Conservation (phyloP, 202 grass and related monocot species). For the Setaria italica region DNA sequence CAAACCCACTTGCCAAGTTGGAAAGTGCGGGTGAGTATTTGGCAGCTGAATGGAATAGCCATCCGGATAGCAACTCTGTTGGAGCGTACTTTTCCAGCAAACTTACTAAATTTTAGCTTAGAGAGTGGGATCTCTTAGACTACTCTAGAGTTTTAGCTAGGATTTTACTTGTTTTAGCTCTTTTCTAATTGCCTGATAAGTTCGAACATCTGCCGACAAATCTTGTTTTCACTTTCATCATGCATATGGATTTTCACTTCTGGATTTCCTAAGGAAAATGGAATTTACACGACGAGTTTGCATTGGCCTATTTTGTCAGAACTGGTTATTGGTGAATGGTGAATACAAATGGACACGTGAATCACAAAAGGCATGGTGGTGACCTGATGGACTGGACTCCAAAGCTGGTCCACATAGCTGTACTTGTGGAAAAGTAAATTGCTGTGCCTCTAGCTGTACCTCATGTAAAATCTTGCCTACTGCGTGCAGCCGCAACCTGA, state of each 20-base stretch:
- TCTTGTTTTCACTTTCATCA: neutral
- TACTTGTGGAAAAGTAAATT: neutral
- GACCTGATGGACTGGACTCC: neutral
- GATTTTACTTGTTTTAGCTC: neutral
- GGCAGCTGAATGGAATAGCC: too few species aligned
- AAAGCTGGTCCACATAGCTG: neutral
- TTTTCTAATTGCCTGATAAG: neutral
- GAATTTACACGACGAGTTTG: neutral
- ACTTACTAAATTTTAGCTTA: too few species aligned
- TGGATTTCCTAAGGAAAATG: neutral
- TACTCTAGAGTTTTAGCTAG: neutral
- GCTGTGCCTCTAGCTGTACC: neutral
- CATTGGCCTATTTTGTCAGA: neutral
- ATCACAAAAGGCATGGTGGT: neutral
- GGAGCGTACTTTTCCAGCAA: too few species aligned
- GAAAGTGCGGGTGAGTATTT: too few species aligned
- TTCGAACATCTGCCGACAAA: neutral
- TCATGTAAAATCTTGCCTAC: conserved; percentile 9
- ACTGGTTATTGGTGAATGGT: neutral
- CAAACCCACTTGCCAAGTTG: too few species aligned
- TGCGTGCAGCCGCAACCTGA: neutral
- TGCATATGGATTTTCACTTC: neutral
- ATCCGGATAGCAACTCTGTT: too few species aligned
- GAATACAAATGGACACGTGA: neutral
- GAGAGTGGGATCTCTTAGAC: too few species aligned